Evolutionary conservation across 805 yeast genomes (phyloP), one percentile per base, ranked within the genome.

Genomic region (Candida maris): DNA sequence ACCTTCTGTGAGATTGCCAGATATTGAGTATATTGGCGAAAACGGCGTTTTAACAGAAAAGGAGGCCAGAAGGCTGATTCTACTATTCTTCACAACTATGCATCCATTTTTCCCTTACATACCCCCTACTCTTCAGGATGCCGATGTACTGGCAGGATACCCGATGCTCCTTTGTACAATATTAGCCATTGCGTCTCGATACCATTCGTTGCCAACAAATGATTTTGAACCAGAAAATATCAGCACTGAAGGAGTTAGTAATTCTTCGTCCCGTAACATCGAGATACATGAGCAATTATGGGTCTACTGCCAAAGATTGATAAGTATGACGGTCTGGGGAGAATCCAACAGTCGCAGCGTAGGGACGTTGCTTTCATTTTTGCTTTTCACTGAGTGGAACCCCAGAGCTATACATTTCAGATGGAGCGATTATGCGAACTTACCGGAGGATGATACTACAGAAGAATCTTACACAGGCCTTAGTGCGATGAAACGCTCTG

Each of bases 351-450:
- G 93, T 5, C 65, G 96, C 44, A 81, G 93, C 0, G 75, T 88
- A 3, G 96, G 96, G 1, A 86, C 96, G 0, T 80, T 88, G 5
- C 70, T 84, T 42, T 89, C 96, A 1, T 85, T 89, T 53, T 61
- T 89, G 33, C 65, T 89, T 13, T 81, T 86, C 49, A 85, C 96
- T 0, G 97, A 91, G 58, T 89, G 97, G 97, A 87, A 88, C 49
- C 96, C 96, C 3, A 67, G 96, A 36, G 95, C 96, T 3, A 87
- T 88, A 42, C 96, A 88, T 58, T 82, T 88, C 81, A 65, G 87
- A 46, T 77, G 91, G 85, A 63, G 79, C 1, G 95, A 89, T 60
- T 85, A 86, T 61, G 95, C 91, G 1, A 81, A 82, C 49, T 60
- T 64, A 33, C 68, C 75, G 0, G 80, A 73, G 6, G 78, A 71